Evolutionary conservation across 306 rosid genomes (phyloP).

Genomic region (Heteromeles arbutifolia): DNA sequence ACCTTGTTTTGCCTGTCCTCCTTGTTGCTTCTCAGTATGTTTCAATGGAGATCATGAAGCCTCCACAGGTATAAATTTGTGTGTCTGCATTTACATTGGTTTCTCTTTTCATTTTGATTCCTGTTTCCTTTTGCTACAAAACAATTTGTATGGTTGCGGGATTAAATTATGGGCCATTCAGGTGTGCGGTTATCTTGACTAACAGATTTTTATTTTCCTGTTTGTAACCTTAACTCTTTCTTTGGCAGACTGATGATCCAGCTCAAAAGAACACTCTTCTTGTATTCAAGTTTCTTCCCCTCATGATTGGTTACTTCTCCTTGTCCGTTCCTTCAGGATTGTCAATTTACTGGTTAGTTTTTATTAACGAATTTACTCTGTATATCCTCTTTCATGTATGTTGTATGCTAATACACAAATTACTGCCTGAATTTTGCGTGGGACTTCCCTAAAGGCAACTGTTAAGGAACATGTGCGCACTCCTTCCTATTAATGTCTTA

Average conservation of each 20-base stretch:
- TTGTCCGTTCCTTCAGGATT: slow-evolving; percentile 96
- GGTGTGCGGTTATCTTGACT: neutral
- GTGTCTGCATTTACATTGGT: neutral
- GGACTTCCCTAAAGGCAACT: neutral
- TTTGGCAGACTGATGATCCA: slow-evolving; percentile 89
- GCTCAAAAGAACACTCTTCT: slow-evolving; percentile 84
- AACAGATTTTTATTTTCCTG: neutral
- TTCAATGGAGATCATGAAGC: slow-evolving; percentile 98
- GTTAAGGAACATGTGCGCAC: neutral
- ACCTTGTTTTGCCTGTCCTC: slow-evolving; percentile 91
- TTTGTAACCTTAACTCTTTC: slow-evolving; percentile 22
- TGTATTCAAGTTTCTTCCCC: slow-evolving; percentile 93
- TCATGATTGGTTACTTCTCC: slow-evolving; percentile 98
- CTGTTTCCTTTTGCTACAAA: neutral
- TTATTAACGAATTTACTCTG: slow-evolving; percentile 6
- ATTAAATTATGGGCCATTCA: neutral
- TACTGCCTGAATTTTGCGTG: neutral
- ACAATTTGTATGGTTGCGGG: neutral
- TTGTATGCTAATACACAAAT: neutral
- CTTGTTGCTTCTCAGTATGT: slow-evolving; percentile 75
- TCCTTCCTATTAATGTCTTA: neutral
- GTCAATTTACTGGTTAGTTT: slow-evolving; percentile 96
- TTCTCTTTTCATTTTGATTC: slow-evolving; percentile 3
- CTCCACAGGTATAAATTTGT: slow-evolving; percentile 67
- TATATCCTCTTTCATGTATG: neutral